phyloP scores from a whole-genome alignment of 2,329 filamentous ascomycete genomes.

The Sporothrix brunneoviolacea region DNA sequence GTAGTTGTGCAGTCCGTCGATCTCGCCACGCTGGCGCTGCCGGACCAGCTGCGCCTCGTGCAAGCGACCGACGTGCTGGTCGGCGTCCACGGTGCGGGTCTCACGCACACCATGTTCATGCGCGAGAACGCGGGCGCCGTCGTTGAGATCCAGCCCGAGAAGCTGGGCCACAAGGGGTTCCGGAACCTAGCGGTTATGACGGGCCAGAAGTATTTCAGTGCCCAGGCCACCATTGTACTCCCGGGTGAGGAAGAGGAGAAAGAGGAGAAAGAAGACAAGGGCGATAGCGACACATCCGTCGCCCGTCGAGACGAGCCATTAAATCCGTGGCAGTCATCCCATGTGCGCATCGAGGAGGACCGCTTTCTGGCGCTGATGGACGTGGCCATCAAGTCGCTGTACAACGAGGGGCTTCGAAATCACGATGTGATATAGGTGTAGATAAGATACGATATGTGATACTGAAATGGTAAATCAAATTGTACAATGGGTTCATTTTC shows the following conservation, averaged over 20 bases:
- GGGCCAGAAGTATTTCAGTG: conserved; percentile 32
- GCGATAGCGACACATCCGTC: background rate
- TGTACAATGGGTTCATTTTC: no score
- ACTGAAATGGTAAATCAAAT: no score
- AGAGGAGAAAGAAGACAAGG: background rate
- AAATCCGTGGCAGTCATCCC: conserved; percentile 11
- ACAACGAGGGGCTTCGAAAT: conserved; percentile 8
- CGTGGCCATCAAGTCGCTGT: conserved; percentile 14
- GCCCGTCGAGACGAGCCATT: background rate
- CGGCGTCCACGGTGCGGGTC: conserved; percentile 37
- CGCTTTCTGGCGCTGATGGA: conserved; percentile 15
- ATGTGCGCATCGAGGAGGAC: conserved; percentile 12
- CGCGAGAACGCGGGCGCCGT: conserved; percentile 25
- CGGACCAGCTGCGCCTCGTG: conserved; percentile 29
- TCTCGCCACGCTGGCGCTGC: conserved; percentile 32
- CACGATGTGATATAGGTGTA: conserved; percentile 2
- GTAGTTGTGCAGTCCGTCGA: conserved; percentile 24
- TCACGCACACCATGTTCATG: conserved; percentile 37
- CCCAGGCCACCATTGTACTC: conserved; percentile 22
- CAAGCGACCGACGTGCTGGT: conserved; percentile 35
- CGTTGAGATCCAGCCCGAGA: conserved; percentile 36
- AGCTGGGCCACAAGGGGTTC: conserved; percentile 32
- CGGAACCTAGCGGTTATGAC: conserved; percentile 35
- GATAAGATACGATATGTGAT: no score
- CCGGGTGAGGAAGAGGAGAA: conserved; percentile 1